Evolutionary conservation across 805 yeast genomes (phyloP).

Genomic region (Myxozyma kluyveri): DNA sequence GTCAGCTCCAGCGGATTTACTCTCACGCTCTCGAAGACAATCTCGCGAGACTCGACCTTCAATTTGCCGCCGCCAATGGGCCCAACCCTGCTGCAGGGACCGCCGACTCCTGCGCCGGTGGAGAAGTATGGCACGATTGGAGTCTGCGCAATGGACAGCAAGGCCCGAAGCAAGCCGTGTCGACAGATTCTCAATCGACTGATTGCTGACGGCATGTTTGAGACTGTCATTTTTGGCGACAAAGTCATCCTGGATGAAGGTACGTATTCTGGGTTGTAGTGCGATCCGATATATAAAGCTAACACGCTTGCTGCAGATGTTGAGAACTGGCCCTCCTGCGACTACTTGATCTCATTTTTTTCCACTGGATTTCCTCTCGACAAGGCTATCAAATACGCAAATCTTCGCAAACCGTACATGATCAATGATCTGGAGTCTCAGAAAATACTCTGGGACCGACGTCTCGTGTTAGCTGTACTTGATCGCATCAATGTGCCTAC

Average conservation of each 20-base stretch:
- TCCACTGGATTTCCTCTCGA: conserved; percentile 95
- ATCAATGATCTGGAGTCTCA: conserved; percentile 89
- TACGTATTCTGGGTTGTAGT: neutral
- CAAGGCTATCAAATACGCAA: conserved; percentile 87
- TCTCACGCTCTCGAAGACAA: conserved; percentile 21
- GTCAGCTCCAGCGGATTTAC: conserved; percentile 8
- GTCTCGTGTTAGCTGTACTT: conserved; percentile 75
- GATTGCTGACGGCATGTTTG: conserved; percentile 87
- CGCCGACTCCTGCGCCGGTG: conserved; percentile 17
- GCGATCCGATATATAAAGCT: neutral
- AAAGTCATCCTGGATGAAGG: conserved; percentile 89
- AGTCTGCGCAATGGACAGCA: conserved; percentile 98
- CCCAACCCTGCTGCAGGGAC: conserved; percentile 26
- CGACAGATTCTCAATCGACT: conserved; percentile 82
- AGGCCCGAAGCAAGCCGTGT: conserved; percentile 94
- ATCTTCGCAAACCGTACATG: conserved; percentile 81
- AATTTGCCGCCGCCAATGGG: conserved; percentile 21
- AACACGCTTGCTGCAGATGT: conserved; percentile 43
- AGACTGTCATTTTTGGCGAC: conserved; percentile 94
- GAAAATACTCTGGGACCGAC: conserved; percentile 95
- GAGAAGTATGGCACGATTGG: conserved; percentile 81
- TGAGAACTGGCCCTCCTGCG: conserved; percentile 99
- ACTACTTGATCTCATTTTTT: conserved; percentile 86
- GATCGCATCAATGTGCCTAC: conserved; percentile 85
- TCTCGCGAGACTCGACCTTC: conserved; percentile 22